Evolutionary conservation across 1,284 basidiomycete genomes (phyloP), one percentile per base, ranked within the genome.

Genomic region (Gomphus bonarii): DNA sequence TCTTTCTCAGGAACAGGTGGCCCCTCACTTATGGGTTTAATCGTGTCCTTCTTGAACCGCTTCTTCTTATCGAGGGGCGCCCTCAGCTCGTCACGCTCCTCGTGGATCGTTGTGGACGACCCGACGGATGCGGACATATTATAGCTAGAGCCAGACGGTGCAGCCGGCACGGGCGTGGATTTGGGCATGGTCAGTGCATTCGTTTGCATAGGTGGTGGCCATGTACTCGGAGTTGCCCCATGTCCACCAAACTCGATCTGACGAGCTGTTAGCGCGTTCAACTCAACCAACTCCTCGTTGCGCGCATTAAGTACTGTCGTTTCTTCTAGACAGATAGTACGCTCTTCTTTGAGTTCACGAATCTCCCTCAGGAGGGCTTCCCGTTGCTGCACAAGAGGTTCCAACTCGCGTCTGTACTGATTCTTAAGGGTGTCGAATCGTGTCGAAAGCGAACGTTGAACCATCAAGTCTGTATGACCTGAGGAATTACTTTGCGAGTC

Each of bases 351-450:
- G 54, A 99, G 83, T 64, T 97, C 94, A 9, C 79, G 75, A 58
- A 98, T 85, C 71, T 98, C 95, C 53, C 91, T 79, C 28, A 78
- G 69, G 30, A 98, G 72, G 0, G 76, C 76, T 64, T 97, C 92
- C 25, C 87, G 84, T 70, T 97, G 84, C 54, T 85, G 80, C 3
- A 81, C 88, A 55, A 98, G 80, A 0, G 89, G 88, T 40, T 90
- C 75, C 35, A 99, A 84, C 63, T 97, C 94, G 63, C 81, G 80
- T 52, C 87, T 82, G 67, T 98, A 97, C 66, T 92, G 86, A 54
- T 77, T 78, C 72, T 93, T 94, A 73, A 98, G 81, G 50, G 75
- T 85, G 61, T 98, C 94, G 51, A 98, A 78, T n/a, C 94, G 88
- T 64, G 81, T 81, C 0, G 89, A 89, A 47, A 98, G 72, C 11